Percentiles rank a stretch among this genome's conserved stretches.
Evolutionary conservation across 2,329 filamentous ascomycete genomes (phyloP).

Genomic region (Venturia asperata): DNA sequence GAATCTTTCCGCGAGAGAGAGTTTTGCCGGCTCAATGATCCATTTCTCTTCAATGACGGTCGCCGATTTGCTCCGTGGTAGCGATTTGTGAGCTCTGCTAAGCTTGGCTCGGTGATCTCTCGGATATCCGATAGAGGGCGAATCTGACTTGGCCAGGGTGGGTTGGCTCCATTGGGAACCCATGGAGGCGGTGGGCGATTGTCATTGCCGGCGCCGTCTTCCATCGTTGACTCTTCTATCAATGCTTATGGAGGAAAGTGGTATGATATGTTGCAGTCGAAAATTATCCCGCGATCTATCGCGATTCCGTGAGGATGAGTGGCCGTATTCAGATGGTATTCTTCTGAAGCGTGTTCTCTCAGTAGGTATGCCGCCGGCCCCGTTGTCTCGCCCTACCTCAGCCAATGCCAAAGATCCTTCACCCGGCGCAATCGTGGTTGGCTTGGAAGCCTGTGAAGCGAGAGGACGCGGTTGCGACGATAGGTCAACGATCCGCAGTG

Average conservation of each 20-base stretch:
- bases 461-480: slow-evolving; percentile 17
- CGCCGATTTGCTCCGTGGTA: slow-evolving; percentile 21
- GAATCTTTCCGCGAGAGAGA: slow-evolving; percentile 10
- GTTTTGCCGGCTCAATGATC: slow-evolving; percentile 22
- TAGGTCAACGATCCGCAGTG: neutral
- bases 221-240: slow-evolving; percentile 8
- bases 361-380: slow-evolving; percentile 2
- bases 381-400: neutral
- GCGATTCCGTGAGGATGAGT: neutral
- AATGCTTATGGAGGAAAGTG: neutral
- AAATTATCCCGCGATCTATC: slow-evolving; percentile 1
- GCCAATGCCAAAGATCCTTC: neutral
- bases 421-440: neutral
- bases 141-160: slow-evolving; percentile 28
- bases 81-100: slow-evolving; percentile 33
- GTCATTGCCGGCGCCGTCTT: neutral
- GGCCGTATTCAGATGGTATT: slow-evolving; percentile 11
- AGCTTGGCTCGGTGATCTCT: slow-evolving; percentile 43
- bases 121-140: slow-evolving; percentile 45
- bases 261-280: neutral
- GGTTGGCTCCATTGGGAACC: slow-evolving; percentile 9
- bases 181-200: slow-evolving; percentile 18
- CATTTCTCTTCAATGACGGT: slow-evolving; percentile 23
- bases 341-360: slow-evolving; percentile 11
- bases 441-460: neutral